Evolutionary conservation across 441 rosid species (phyloP), one percentile per base, ranked within the genome.

Genomic region (Populus hybrid): DNA sequence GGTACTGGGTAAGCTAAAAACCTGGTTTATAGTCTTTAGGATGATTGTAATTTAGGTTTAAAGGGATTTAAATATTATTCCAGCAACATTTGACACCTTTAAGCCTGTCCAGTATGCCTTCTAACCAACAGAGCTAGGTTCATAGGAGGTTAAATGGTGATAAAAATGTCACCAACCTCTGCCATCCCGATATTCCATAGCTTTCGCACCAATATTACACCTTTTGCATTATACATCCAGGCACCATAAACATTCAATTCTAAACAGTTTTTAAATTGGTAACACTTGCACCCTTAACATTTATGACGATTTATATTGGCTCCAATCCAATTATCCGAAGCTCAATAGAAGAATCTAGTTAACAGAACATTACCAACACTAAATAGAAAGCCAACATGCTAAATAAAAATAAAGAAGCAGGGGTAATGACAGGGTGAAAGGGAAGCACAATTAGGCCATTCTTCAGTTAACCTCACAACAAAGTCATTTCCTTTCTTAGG

Each of bases 401-500:
- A 36, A 63, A 36, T 35, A 42, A 64, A 61, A 72, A 45, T 23
- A 40, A 74, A 53, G 21, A 65, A 70, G 61, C 28, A 77, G 11
- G 9, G 42, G 64, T 45, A 67, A 28, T 6, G 21, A 38, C 69
- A 71, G 63, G 69, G 59, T 29, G 35, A 45, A 45, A 45, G 56
- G 14, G 14, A 63, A 61, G 65, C 6, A 10, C 65, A 21, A 61
- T 21, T 9, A 3, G 14, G 65, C 65, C 24, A 23, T 66, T 69
- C 76, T 67, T 76, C 56, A 40, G 70, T 23, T 70, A 68, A 75
- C 59, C 65, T 74, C 59, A 72, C 14, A 40, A 74, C 50, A 45
- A 71, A 71, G 66, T 56, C 78, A 75, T 76, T 50, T 45, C 50
- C 77, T 36, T 31, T 68, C 78, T 29, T 45, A 35, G 69, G 77